Base-by-base conservation (phyloP, 2,329 filamentous ascomycete genomes). In the Aspergillus sp. region DNA sequence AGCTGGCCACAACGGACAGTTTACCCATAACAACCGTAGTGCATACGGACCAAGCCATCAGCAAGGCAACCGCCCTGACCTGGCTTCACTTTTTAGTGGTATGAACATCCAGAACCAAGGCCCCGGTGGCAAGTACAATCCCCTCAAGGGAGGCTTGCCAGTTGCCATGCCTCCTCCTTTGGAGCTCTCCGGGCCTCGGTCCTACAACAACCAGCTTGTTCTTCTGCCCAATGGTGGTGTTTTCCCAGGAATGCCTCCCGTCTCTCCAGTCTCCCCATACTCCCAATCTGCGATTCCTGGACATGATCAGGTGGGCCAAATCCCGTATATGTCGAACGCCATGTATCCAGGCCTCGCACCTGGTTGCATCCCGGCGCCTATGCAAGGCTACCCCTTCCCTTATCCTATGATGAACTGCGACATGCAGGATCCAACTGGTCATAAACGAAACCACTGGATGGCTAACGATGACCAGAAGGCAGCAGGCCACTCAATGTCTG, bases 401-500 rank as follows among this genome's bases (percentile, higher is more conserved):
- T 77, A 75, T 62, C 46, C 12, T 19, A 51, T 69, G 33, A 57
- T 74, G 61, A 70, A 70, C 55, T 65, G 68, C 41, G 74, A 75
- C 27, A 61, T 74, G 24, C 70, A 74, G 44, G 71, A 73, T 40
- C 69, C 74, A 47, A 68, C 69, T 45, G 66, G 68, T 52, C 67
- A 69, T 56, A 75, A 73, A 64, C 71, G 73, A 60, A 67, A 54
- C 47, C 71, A 72, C n/a, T 80, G 77, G 77, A 71, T 70, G 24
- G 69, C 74, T 12, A 68, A 71, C 45, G 79, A 80, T 55, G 75
- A 77, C 11, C 72, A 75, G 51, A 73, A 72, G 57, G 61, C 64
- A 57, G 83, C 86, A 3, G 83, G 86, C 4, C 90, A 85, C 31
- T 87, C 88, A 0, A 86, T 85, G 66, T 88, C 87, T 63, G 83